A percentile compares a stretch with the other conserved stretches of the same genome.
These are phyloP conservation scores for Diaporthe citrichinensis DNA, from an alignment of 2,329 filamentous ascomycete genomes.

Conservation along the genomic window DNA sequence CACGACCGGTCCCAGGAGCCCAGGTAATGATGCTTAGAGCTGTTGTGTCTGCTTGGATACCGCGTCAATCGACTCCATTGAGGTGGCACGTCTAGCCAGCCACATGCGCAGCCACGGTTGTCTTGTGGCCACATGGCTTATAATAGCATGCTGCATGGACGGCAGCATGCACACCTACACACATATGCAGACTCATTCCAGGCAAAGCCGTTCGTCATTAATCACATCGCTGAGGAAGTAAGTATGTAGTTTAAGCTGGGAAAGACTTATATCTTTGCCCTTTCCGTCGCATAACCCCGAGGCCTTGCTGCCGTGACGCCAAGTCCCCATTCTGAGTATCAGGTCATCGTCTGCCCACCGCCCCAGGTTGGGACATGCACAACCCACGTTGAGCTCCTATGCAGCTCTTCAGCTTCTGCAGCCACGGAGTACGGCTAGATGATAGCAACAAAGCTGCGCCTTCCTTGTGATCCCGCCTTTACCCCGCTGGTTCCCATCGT, in stretches of 20 bases:
- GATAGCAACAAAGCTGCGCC: background rate
- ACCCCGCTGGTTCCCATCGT: conserved; percentile 25
- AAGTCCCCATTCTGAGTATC: background rate
- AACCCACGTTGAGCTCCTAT: background rate
- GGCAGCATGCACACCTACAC: background rate
- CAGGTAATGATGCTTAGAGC: background rate
- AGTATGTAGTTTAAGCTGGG: background rate
- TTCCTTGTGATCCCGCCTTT: background rate
- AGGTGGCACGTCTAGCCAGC: conserved; percentile 14
- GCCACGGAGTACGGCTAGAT: conserved; percentile 9
- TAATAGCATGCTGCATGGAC: conserved; percentile 4
- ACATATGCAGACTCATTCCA: background rate
- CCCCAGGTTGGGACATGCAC: background rate
- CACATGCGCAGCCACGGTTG: conserved; percentile 14
- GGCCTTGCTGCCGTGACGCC: background rate
- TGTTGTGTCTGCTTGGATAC: background rate
- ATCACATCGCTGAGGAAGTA: background rate
- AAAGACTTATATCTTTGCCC: background rate
- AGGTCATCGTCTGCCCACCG: conserved; percentile 29
- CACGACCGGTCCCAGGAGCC: background rate
- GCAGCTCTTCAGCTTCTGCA: conserved; percentile 20
- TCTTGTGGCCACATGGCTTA: conserved; percentile 8
- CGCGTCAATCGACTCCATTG: background rate
- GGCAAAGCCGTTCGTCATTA: background rate
- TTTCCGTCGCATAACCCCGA: background rate